Evolutionary conservation across 768 basidiomycete species (phyloP).

Genomic region (Boletus rubroflammeus): DNA sequence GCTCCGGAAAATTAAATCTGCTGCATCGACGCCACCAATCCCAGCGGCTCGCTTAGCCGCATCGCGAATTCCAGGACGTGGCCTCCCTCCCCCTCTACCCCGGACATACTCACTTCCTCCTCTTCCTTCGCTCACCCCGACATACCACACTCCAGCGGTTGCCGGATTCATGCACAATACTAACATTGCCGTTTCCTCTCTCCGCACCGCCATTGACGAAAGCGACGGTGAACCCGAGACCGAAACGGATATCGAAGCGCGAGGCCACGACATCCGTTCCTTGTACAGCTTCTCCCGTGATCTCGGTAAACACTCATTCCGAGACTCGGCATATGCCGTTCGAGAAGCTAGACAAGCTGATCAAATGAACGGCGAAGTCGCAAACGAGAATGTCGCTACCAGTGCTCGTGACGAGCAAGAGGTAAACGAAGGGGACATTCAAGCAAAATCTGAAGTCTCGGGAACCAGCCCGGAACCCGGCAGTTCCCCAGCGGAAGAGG

Average conservation of each 20-base stretch:
- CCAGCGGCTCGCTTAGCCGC: constrained; percentile 33
- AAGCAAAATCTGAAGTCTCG: constrained; percentile 16
- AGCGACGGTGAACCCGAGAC: constrained; percentile 34
- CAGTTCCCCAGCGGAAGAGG: constrained; percentile 22
- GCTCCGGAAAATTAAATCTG: constrained; percentile 34
- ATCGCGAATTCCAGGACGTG: constrained; percentile 30
- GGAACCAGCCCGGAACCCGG: constrained; percentile 17
- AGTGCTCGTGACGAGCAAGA: constrained; percentile 13
- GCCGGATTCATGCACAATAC: constrained; percentile 34
- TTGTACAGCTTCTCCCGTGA: constrained; percentile 33
- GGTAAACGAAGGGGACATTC: constrained; percentile 2
- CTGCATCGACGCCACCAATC: constrained; percentile 34
- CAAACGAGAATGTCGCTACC: constrained; percentile 10
- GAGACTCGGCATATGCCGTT: constrained; percentile 22
- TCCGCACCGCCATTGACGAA: constrained; percentile 34
- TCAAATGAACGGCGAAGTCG: constrained; percentile 22
- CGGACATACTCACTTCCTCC: constrained; percentile 34
- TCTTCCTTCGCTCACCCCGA: constrained; percentile 25
- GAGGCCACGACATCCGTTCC: constrained; percentile 30
- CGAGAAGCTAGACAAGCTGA: constrained; percentile 21
- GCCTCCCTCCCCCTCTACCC: constrained; percentile 29
- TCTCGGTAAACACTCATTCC: constrained; percentile 26
- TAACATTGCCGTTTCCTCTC: constrained; percentile 35
- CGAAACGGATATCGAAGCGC: constrained; percentile 30
- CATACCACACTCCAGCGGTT: constrained; percentile 26